Percentiles rank a stretch among this genome's conserved stretches.
Conservation (phyloP, 2,329 filamentous ascomycete species). For the Periconia sp. region DNA sequence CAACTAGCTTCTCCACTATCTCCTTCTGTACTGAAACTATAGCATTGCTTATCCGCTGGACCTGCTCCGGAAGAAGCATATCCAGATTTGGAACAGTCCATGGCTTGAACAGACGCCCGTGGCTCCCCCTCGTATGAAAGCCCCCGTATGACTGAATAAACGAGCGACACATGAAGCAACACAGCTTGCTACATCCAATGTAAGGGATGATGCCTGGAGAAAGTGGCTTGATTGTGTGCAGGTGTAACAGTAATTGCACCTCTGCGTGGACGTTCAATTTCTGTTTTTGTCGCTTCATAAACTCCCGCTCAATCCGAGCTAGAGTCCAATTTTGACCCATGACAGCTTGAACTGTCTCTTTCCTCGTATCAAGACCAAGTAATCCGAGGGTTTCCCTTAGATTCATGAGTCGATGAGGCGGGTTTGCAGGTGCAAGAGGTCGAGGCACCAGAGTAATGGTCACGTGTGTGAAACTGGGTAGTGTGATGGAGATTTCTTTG, state of each 20-base stretch:
- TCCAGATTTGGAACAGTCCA: constrained; percentile 21
- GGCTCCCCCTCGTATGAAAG: constrained; percentile 20
- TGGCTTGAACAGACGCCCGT: constrained; percentile 24
- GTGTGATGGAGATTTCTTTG: constrained; percentile 18
- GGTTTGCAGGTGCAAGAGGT: constrained; percentile 6
- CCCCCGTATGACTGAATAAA: constrained; percentile 20
- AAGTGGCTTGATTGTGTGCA: constrained; percentile 11
- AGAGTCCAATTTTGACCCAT: constrained; percentile 16
- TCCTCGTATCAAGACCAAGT: constrained; percentile 8
- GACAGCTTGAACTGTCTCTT: constrained; percentile 9
- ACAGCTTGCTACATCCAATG: constrained; percentile 26
- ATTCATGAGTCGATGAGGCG: constrained; percentile 12
- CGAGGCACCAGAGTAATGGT: constrained; percentile 14
- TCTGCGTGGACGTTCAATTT: constrained; percentile 23
- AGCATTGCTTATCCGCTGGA: constrained; percentile 13
- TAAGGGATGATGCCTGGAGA: constrained; percentile 14
- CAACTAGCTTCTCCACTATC: constrained; percentile 15
- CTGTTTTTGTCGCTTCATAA: constrained; percentile 20
- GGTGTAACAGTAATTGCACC: constrained; percentile 21
- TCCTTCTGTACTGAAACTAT: constrained; percentile 20
- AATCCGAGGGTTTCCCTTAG: constrained; percentile 17
- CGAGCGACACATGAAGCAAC: constrained; percentile 23
- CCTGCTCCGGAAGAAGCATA: constrained; percentile 17
- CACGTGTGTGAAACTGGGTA: constrained; percentile 20
- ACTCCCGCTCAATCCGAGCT: constrained; percentile 14